Percentiles rank a stretch among this genome's conserved stretches.
Conservation (phyloP, 164 flowering plant genomes). For the Liquidambar formosana region DNA sequence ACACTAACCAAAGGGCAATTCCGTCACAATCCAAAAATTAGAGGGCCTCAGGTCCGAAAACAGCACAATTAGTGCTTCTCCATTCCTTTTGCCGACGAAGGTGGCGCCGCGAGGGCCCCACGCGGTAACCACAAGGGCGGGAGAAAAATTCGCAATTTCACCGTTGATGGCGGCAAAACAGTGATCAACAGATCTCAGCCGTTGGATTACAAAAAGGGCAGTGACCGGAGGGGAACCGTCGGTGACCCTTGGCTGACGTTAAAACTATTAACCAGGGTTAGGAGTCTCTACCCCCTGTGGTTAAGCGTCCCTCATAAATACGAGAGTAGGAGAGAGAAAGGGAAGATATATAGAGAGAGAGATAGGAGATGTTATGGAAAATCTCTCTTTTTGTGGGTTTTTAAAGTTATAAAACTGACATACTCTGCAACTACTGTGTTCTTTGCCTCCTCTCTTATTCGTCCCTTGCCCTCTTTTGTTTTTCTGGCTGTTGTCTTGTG, state of each 20-base stretch:
- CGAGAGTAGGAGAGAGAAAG: too few relatives aligned
- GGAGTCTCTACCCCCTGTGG: not conserved
- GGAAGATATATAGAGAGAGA: conserved; percentile 9
- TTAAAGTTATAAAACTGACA: conserved; percentile 30
- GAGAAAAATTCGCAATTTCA: conserved; percentile 10
- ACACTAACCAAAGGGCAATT: not conserved
- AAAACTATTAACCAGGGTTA: conserved; percentile 5
- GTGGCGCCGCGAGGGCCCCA: conserved; percentile 24
- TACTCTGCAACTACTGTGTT: conserved; percentile 39
- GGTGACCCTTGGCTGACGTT: not conserved
- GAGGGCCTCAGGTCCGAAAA: not conserved
- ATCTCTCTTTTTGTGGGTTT: conserved; percentile 14
- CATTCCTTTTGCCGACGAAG: conserved; percentile 16
- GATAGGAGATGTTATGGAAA: not conserved
- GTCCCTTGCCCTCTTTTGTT: conserved; percentile 1
- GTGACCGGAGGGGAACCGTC: conserved; percentile 6
- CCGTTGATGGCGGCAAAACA: conserved; percentile 28
- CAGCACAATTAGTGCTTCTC: conserved; percentile 20
- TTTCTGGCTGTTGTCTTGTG: conserved; percentile 1
- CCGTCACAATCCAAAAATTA: not conserved
- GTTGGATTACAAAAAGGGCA: not conserved
- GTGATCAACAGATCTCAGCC: not conserved
- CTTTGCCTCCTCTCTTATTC: conserved; percentile 16
- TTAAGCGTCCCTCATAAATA: not conserved
- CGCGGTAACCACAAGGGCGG: conserved; percentile 24